phyloP scores from a whole-genome alignment of 2,329 filamentous ascomycete genomes.

The Didymella pinodella region DNA sequence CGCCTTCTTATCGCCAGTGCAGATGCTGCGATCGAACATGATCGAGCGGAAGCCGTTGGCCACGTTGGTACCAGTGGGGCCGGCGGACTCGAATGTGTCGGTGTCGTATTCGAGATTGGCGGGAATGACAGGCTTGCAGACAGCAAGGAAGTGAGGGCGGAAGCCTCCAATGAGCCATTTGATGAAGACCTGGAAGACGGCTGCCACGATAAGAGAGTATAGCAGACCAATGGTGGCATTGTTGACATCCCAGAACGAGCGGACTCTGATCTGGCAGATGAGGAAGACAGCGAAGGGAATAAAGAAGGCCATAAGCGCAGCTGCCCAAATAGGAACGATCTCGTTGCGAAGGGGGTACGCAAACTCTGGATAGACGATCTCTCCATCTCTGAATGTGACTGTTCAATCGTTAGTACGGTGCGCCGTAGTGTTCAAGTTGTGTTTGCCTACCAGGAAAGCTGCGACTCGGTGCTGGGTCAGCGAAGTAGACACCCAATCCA shows the following conservation, averaged over 20 bases:
- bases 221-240: conserved; percentile 74
- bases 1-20: conserved; percentile 69
- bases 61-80: conserved; percentile 57
- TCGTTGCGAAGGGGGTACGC: conserved; percentile 75
- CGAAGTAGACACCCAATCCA: conserved; percentile 72
- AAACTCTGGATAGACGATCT: conserved; percentile 73
- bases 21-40: conserved; percentile 75
- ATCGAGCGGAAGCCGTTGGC: conserved; percentile 65
- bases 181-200: conserved; percentile 79
- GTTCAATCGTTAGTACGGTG: background rate
- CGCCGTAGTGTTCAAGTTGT: too few relatives aligned
- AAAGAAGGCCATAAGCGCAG: conserved; percentile 70
- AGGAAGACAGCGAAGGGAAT: conserved; percentile 72
- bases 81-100: conserved; percentile 46
- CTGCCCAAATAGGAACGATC: conserved; percentile 72
- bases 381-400: conserved; percentile 70
- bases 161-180: conserved; percentile 76
- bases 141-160: conserved; percentile 72
- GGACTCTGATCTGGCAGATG: conserved; percentile 70
- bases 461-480: conserved; percentile 70
- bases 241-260: conserved; percentile 64
- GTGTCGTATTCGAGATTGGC: conserved; percentile 42
- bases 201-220: conserved; percentile 73
- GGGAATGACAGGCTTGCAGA: conserved; percentile 70
- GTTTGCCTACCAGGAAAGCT: conserved; percentile 63